phyloP scores from a whole-genome alignment of 78 protist genomes.

The Speleostelium caveatum region DNA sequence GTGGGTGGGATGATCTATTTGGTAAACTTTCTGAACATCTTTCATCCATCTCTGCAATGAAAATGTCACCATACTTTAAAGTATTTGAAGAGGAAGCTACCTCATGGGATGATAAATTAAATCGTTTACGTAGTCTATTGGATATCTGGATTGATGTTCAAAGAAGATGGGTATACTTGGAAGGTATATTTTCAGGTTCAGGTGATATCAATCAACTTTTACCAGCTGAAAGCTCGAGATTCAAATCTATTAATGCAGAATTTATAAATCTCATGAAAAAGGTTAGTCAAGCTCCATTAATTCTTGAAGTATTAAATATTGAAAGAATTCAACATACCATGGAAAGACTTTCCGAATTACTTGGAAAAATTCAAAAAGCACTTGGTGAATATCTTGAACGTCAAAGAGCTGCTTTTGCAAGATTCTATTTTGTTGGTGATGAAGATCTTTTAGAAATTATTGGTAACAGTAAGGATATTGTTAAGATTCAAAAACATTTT shows the following conservation, averaged over 20 bases:
- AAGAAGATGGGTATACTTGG: slow-evolving; percentile 97
- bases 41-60: slow-evolving; percentile 89
- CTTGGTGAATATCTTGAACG: slow-evolving; percentile 97
- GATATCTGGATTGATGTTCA: slow-evolving; percentile 97
- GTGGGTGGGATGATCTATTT: slow-evolving; percentile 98
- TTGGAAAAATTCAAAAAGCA: slow-evolving; percentile 95
- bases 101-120: slow-evolving; percentile 94
- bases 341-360: slow-evolving; percentile 88
- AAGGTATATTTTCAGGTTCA: slow-evolving; percentile 94
- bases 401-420: slow-evolving; percentile 96
- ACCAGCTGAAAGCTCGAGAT: slow-evolving; percentile 91
- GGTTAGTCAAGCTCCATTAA: slow-evolving; percentile 78
- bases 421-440: slow-evolving; percentile 99
- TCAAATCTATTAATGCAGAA: slow-evolving; percentile 90
- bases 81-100: slow-evolving; percentile 92
- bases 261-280: slow-evolving; percentile 90
- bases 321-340: slow-evolving; percentile 84
- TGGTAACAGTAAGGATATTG: slow-evolving; percentile 92
- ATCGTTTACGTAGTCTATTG: slow-evolving; percentile 75
- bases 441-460: slow-evolving; percentile 99
- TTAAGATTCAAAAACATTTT: slow-evolving; percentile 93
- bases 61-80: slow-evolving; percentile 96
- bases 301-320: slow-evolving; percentile 89
- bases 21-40: slow-evolving; percentile 83
- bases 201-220: slow-evolving; percentile 95